Evolutionary conservation across 495 filamentous ascomycete species (phyloP).

Genomic region (Hypoxylon fragiforme): DNA sequence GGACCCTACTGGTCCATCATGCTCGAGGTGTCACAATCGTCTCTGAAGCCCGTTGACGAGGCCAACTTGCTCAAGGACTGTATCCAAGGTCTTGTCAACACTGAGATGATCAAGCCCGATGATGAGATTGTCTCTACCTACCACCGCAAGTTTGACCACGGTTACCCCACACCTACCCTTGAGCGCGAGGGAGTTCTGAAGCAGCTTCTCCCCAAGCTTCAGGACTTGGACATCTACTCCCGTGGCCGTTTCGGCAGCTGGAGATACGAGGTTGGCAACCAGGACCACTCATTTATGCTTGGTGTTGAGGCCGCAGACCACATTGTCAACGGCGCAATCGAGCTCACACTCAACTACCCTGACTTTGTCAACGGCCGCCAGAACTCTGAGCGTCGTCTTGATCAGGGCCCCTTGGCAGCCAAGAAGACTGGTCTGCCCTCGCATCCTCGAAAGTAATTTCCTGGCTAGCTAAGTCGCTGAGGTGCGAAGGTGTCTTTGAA

Average conservation of each 20-base stretch:
- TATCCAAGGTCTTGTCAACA: constrained; percentile 97
- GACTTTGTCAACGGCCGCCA: constrained; percentile 94
- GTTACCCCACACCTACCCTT: constrained; percentile 92
- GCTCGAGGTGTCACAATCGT: constrained; percentile 96
- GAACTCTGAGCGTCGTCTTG: constrained; percentile 86
- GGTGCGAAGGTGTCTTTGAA: neutral
- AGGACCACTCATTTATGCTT: constrained; percentile 98
- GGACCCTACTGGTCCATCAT: constrained; percentile 99
- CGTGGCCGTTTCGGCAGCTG: constrained; percentile 97
- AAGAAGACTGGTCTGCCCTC: constrained; percentile 32
- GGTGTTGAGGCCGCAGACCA: constrained; percentile 96
- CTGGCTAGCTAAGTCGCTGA: too few relatives aligned
- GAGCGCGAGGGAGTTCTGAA: constrained; percentile 95
- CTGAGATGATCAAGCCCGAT: constrained; percentile 83
- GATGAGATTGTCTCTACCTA: constrained; percentile 99
- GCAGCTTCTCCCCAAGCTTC: constrained; percentile 87
- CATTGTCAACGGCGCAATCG: constrained; percentile 90
- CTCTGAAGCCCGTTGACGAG: constrained; percentile 89
- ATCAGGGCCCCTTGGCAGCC: constrained; percentile 60
- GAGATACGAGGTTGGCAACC: constrained; percentile 94
- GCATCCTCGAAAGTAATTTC: constrained; percentile 12
- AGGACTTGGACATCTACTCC: constrained; percentile 88
- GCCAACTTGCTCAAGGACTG: constrained; percentile 81
- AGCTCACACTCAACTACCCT: constrained; percentile 97
- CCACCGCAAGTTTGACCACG: constrained; percentile 98